Conservation (phyloP, 805 yeast species). For the Candida fluviatilis region DNA sequence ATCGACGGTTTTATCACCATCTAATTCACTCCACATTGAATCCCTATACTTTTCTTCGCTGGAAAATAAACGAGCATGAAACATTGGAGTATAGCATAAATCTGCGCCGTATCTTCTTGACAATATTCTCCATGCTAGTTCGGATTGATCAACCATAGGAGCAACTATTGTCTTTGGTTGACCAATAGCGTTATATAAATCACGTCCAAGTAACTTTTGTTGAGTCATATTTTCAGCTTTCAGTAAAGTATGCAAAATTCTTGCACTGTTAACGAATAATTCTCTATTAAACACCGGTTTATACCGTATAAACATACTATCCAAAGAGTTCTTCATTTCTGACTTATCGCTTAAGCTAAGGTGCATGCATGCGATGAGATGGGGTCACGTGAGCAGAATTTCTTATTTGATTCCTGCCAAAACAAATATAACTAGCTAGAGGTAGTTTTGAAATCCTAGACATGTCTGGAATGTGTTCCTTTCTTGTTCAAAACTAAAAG, state of each 20-base stretch:
- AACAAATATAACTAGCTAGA: too few species aligned
- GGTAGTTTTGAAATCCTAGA: too few species aligned
- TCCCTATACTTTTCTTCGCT: conserved; percentile 75
- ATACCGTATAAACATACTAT: neutral
- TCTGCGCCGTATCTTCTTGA: conserved; percentile 90
- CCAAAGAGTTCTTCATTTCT: neutral
- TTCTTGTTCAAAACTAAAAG: too few species aligned
- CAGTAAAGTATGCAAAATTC: neutral
- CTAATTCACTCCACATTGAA: conserved; percentile 66
- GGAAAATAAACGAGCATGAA: conserved; percentile 87
- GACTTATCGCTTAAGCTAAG: neutral
- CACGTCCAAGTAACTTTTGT: conserved; percentile 49
- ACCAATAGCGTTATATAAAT: conserved; percentile 65
- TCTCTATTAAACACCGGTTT: neutral
- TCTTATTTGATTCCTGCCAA: too few species aligned
- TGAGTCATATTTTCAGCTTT: neutral
- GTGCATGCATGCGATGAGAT: conserved; percentile 1
- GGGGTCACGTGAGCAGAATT: conserved; percentile 2
- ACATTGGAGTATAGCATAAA: conserved; percentile 94
- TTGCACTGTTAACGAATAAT: neutral
- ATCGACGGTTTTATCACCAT: conserved; percentile 67
- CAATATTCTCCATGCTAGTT: conserved; percentile 89
- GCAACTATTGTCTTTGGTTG: conserved; percentile 84
- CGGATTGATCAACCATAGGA: conserved; percentile 98
- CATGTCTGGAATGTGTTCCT: too few species aligned